Percentiles rank a stretch among this genome's conserved stretches.
Conservation (phyloP, 192 early-diverging fungal species). For the Gryganskiella cystojenkinii region DNA sequence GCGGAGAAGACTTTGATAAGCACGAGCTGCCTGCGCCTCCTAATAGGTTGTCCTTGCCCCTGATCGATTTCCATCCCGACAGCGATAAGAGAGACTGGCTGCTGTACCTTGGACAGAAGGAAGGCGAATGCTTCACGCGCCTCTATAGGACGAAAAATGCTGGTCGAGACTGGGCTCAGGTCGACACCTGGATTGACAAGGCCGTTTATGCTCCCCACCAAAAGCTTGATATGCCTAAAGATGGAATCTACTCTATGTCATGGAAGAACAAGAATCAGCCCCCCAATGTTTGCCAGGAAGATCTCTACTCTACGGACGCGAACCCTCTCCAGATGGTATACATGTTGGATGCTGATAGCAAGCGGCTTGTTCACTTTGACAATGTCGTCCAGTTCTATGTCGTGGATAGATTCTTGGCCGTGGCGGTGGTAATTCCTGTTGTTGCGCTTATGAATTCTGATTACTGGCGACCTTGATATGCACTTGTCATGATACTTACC, state of each 20-base stretch:
- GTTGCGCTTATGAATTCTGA: not conserved
- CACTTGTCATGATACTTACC: not conserved
- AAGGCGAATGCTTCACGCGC: conserved; percentile 72
- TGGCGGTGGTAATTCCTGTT: conserved; percentile 58
- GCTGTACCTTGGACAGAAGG: conserved; percentile 77
- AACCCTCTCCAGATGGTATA: conserved; percentile 80
- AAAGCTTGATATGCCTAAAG: conserved; percentile 67
- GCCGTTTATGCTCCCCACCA: conserved; percentile 81
- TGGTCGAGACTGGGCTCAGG: conserved; percentile 75
- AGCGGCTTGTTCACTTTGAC: conserved; percentile 58
- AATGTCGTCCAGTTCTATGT: conserved; percentile 81
- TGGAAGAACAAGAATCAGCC: conserved; percentile 46
- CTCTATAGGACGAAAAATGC: conserved; percentile 78
- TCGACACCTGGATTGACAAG: conserved; percentile 87
- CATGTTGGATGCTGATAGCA: conserved; percentile 52
- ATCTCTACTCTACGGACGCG: conserved; percentile 53
- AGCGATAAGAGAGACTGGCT: conserved; percentile 84
- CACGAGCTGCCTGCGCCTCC: conserved; percentile 66
- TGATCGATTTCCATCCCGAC: conserved; percentile 90
- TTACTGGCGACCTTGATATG: not conserved
- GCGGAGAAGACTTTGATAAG: conserved; percentile 63
- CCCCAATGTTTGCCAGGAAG: conserved; percentile 68
- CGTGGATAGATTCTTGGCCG: conserved; percentile 76
- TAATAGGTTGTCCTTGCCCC: conserved; percentile 72
- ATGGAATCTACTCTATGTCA: conserved; percentile 68